Evolutionary conservation across 2,329 filamentous ascomycete species (phyloP), one percentile per base, ranked within the genome.

Genomic region (Ophiostoma angusticollis): DNA sequence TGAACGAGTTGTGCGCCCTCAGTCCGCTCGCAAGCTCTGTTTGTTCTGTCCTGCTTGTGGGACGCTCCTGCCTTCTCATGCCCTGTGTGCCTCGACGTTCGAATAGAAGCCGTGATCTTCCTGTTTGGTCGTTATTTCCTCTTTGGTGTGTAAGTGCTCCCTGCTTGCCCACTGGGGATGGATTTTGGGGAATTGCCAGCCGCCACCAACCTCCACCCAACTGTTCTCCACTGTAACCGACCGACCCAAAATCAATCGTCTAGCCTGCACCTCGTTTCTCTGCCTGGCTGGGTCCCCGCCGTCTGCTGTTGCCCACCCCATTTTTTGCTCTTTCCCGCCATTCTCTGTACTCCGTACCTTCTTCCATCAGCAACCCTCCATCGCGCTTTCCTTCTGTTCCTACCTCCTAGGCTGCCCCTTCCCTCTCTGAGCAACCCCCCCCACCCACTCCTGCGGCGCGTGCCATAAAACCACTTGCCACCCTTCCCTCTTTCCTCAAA

Each of bases 171-270:
- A 19, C 25, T n/a, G 23, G 24, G 16, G 22, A 16, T 25, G 8
- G 18, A 32, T 37, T 9, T 22, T 23, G 34, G 29, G 39, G 25
- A 22, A 32, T 42, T 33, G 31, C 45, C 40, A 40, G 43, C 45
- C 45, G 41, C 43, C 41, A 47, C 43, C 43, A 39, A 45, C 45
- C 42, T 43, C 43, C 42, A 38, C 44, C 27, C 34, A n/a, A n/a
- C n/a, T n/a, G n/a, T n/a, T n/a, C n/a, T 29, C 27, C 31, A 23
- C 31, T 22, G 19, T 28, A 33, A 35, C 41, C 41, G 29, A 39
- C 40, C 30, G 28, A 30, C 30, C 23, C 31, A 25, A 35, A 41
- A 35, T 31, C 36, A 29, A 33, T 14, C 35, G 33, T 37, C 31
- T 45, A 39, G 32, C 35, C 40, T 31, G 40, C 33, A 33, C 44